These are phyloP conservation scores for Colletotrichum kahawae DNA, from an alignment of 2,329 filamentous ascomycete species.

Conservation along the genomic window DNA sequence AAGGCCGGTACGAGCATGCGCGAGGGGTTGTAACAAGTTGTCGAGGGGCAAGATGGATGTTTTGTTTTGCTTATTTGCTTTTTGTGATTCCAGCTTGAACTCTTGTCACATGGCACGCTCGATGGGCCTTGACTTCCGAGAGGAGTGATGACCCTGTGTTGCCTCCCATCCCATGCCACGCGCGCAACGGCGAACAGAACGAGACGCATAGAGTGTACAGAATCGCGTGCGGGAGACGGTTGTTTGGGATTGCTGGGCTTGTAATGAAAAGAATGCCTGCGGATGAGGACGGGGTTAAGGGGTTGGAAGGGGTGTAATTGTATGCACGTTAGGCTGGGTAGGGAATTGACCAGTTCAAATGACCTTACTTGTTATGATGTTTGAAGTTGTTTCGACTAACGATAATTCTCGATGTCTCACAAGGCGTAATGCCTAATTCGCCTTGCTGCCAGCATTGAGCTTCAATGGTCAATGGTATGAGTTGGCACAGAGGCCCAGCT, in stretches of 20 bases:
- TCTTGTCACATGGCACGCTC: not conserved
- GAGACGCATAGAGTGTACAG: not conserved
- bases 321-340: not conserved
- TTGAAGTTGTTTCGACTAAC: too few relatives aligned
- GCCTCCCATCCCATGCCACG: not conserved
- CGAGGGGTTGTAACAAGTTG: constrained; percentile 41
- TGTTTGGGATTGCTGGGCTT: not conserved
- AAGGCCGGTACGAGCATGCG: constrained; percentile 55
- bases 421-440: too few relatives aligned
- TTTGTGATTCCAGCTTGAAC: not conserved
- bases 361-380: not conserved
- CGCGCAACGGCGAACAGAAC: not conserved
- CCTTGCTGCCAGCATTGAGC: not conserved
- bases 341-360: not conserved
- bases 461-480: too few relatives aligned
- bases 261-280: not conserved
- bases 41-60: not conserved
- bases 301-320: not conserved
- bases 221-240: not conserved
- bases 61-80: not conserved
- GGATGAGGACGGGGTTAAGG: not conserved
- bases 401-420: too few relatives aligned
- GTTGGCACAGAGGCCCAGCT: too few relatives aligned
- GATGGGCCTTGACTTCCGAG: not conserved
- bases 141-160: not conserved